Conservation (phyloP, 176 grass and related monocot species). For the Cenchrus fungigraminus region DNA sequence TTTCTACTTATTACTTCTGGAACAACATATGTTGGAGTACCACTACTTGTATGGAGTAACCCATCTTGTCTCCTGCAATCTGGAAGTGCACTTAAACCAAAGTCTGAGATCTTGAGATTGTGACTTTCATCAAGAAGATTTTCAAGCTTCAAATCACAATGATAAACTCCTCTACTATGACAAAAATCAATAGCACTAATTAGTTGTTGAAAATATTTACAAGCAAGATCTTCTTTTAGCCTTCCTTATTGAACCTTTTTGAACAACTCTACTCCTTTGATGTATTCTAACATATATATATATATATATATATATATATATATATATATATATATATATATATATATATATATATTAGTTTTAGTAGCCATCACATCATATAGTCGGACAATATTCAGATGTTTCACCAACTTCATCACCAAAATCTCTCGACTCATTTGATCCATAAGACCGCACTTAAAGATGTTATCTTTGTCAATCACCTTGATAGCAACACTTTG, state of each 20-base stretch:
- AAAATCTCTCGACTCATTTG: slow-evolving; percentile 88
- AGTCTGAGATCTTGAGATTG: slow-evolving; percentile 87
- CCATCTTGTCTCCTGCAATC: slow-evolving; percentile 77
- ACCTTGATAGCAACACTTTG: slow-evolving; percentile 90
- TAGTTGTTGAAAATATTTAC: slow-evolving; percentile 91
- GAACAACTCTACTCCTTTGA: slow-evolving; percentile 78
- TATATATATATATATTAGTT: slow-evolving; percentile 67
- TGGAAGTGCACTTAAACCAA: slow-evolving; percentile 83
- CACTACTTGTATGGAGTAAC: slow-evolving; percentile 83
- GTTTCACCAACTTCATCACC: slow-evolving; percentile 84
- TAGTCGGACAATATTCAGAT: slow-evolving; percentile 79
- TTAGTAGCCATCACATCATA: slow-evolving; percentile 98
- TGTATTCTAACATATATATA: slow-evolving; percentile 64
- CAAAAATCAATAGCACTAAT: slow-evolving; percentile 88
- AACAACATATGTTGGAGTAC: slow-evolving; percentile 91
- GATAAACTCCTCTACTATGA: slow-evolving; percentile 80
- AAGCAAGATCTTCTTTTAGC: slow-evolving; percentile 75
- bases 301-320: too few relatives aligned
- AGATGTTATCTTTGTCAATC: slow-evolving; percentile 89
- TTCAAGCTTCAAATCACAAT: slow-evolving; percentile 87
- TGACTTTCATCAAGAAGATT: slow-evolving; percentile 78
- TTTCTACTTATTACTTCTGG: slow-evolving; percentile 83
- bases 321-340: too few relatives aligned
- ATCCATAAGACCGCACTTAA: slow-evolving; percentile 74
- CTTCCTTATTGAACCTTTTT: slow-evolving; percentile 80